phyloP scores from a whole-genome alignment of 2,329 filamentous ascomycete genomes.

The Penicillium fuscoglaucum region DNA sequence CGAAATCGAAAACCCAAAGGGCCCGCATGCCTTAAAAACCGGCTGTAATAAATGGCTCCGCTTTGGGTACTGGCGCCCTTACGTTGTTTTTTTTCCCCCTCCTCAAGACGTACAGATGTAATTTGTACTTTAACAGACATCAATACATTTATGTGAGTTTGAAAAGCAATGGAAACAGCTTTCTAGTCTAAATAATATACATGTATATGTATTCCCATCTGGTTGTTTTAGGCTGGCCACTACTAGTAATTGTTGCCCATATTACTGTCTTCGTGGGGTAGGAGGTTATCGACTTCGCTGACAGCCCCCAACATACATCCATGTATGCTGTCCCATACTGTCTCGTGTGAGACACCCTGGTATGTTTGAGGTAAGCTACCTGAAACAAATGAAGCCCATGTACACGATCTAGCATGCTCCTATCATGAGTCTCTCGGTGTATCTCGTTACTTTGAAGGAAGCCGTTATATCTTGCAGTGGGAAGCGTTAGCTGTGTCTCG shows the following conservation, averaged over 20 bases:
- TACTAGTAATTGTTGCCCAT: background rate
- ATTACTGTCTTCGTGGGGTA: background rate
- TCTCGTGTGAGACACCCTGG: background rate
- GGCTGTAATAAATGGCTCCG: conserved; percentile 7
- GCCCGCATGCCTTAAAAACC: conserved; percentile 11
- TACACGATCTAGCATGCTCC: background rate
- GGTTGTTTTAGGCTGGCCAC: background rate
- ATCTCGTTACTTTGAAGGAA: background rate
- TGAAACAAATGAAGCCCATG: background rate
- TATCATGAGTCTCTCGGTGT: background rate
- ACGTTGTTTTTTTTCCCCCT: conserved; percentile 1
- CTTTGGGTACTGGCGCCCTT: conserved; percentile 4
- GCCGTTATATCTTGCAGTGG: background rate
- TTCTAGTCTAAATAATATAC: background rate
- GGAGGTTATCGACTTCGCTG: background rate
- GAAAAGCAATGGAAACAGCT: too few relatives aligned
- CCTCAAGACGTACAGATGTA: background rate
- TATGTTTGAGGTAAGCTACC: background rate
- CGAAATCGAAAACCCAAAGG: background rate
- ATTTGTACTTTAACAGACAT: background rate
- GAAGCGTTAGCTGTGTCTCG: background rate
- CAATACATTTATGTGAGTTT: background rate
- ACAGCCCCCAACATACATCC: background rate
- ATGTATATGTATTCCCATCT: background rate
- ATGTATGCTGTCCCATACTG: background rate